Evolutionary conservation across 345 rosid genomes (phyloP).

Genomic region (Populus simonii): DNA sequence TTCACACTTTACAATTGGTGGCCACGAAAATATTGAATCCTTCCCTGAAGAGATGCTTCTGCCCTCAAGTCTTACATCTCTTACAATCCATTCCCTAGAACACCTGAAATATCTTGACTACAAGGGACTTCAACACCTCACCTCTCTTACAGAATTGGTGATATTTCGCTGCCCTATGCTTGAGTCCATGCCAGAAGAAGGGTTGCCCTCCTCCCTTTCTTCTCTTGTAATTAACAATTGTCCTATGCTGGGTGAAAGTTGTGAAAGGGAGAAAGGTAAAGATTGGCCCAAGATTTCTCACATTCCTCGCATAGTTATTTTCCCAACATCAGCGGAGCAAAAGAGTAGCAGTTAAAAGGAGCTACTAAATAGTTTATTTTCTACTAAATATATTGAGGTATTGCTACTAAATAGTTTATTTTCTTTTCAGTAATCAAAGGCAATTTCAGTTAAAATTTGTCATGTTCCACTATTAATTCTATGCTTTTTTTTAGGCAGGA

Average conservation of each 20-base stretch:
- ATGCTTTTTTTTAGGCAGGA: too few species aligned
- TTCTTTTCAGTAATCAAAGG: too few species aligned
- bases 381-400: too few species aligned
- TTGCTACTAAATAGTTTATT: too few species aligned
- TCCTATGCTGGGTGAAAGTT: background rate
- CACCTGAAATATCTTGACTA: background rate
- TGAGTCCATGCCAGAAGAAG: conserved; percentile 3
- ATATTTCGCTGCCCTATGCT: background rate
- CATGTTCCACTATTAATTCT: too few species aligned
- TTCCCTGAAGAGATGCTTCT: conserved; percentile 12
- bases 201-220: background rate
- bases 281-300: conserved; percentile 4
- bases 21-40: background rate
- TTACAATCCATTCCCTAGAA: background rate
- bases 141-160: too few species aligned
- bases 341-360: background rate
- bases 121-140: conserved; percentile 1
- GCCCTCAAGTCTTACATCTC: background rate
- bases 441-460: too few species aligned
- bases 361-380: too few species aligned
- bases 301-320: background rate
- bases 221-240: background rate
- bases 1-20: background rate
- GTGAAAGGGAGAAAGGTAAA: background rate
- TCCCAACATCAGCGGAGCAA: too few species aligned